Conservation (phyloP, 139 green algal species). For the Haematococcus lacustris region DNA sequence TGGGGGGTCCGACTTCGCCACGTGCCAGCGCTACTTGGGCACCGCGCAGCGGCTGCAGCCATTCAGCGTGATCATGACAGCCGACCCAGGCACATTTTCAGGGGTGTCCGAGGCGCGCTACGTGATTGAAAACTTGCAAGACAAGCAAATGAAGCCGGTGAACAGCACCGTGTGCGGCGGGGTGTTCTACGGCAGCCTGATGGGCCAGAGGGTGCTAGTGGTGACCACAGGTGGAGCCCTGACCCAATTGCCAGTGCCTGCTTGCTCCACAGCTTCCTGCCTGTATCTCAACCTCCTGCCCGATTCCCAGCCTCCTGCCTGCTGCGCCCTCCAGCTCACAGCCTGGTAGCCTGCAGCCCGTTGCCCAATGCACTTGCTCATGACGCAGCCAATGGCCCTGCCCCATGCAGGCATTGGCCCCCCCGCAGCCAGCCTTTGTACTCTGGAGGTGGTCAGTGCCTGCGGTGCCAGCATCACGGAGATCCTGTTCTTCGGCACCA, state of each 20-base stretch:
- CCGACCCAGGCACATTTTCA: slow-evolving; percentile 20
- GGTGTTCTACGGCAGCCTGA: slow-evolving; percentile 16
- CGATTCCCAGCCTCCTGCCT: too few relatives aligned
- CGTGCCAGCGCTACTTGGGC: slow-evolving; percentile 18
- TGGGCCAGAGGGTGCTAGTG: slow-evolving; percentile 26
- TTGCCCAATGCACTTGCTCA: too few relatives aligned
- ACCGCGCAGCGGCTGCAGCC: neutral
- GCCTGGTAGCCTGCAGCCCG: too few relatives aligned
- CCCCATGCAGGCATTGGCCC: slow-evolving; percentile 57
- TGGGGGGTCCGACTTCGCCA: too few relatives aligned
- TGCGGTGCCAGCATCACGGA: slow-evolving; percentile 40
- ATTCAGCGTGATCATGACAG: slow-evolving; percentile 27
- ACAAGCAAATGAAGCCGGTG: slow-evolving; percentile 5
- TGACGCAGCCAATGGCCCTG: too few relatives aligned
- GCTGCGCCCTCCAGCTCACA: too few relatives aligned
- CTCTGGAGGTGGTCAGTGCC: slow-evolving; percentile 32
- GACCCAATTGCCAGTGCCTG: too few relatives aligned
- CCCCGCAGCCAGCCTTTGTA: slow-evolving; percentile 31
- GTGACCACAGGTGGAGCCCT: slow-evolving; percentile 32
- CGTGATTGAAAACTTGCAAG: slow-evolving; percentile 28
- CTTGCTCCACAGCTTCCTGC: too few relatives aligned
- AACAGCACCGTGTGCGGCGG: slow-evolving; percentile 19
- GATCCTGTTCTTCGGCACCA: slow-evolving; percentile 50
- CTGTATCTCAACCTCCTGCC: too few relatives aligned
- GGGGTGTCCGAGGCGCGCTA: slow-evolving; percentile 28